Conservation (phyloP, 2,329 filamentous ascomycete species). For the Aspergillus novofumigatus region DNA sequence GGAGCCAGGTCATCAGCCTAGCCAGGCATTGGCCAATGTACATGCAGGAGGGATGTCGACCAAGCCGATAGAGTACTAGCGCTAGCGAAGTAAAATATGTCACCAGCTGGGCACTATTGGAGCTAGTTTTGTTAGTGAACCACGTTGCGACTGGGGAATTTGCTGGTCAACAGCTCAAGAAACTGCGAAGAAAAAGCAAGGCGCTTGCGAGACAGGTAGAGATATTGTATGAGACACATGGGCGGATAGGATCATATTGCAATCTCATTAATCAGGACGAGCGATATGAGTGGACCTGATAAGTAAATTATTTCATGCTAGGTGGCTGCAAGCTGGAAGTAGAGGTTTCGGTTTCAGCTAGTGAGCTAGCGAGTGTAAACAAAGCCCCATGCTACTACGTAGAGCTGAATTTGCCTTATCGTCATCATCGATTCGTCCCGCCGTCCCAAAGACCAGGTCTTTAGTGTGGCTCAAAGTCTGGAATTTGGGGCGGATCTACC, state of each 20-base stretch:
- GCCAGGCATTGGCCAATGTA: background rate
- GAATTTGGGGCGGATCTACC: background rate
- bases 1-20: background rate
- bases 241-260: background rate
- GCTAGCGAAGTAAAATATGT: background rate
- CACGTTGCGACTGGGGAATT: background rate
- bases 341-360: no score
- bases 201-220: background rate
- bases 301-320: no score
- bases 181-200: background rate
- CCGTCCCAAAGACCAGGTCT: background rate
- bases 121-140: background rate
- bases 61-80: background rate
- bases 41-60: background rate
- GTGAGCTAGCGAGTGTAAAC: background rate
- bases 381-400: background rate
- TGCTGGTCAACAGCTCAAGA: background rate
- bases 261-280: background rate
- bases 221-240: no score
- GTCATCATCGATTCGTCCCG: background rate
- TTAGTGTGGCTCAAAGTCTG: background rate
- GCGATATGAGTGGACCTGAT: background rate
- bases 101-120: background rate
- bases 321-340: no score
- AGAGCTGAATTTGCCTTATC: background rate